phyloP scores from a whole-genome alignment of 2,329 filamentous ascomycete genomes.

The Truncatella angustata region DNA sequence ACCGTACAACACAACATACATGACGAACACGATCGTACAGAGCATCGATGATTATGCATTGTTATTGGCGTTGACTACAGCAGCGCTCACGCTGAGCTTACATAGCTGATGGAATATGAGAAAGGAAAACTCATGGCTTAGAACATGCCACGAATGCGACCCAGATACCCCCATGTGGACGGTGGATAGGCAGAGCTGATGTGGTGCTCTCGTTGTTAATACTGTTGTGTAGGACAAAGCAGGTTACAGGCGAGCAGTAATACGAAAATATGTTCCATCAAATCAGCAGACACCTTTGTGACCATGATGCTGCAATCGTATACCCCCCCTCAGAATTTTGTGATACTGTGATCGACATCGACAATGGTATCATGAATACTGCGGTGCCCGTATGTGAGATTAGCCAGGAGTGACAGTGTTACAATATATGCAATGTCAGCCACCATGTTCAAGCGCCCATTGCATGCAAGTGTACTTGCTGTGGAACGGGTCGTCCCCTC shows the following conservation, averaged over 20 bases:
- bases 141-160: background rate
- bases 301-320: background rate
- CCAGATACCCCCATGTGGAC: background rate
- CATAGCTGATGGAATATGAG: background rate
- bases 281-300: background rate
- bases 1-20: constrained; percentile 14
- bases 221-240: background rate
- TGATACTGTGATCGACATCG: background rate
- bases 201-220: constrained; percentile 5
- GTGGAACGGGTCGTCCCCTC: no score
- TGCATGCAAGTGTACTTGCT: background rate
- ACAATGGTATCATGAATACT: no score
- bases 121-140: background rate
- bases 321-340: background rate
- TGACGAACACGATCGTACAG: constrained; percentile 8
- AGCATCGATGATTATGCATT: constrained; percentile 11
- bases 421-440: background rate
- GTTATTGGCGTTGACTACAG: constrained; percentile 6
- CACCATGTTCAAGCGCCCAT: background rate
- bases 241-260: background rate
- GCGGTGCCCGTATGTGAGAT: background rate
- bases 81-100: constrained; percentile 1
- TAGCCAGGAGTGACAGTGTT: background rate
- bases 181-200: background rate
- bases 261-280: background rate